phyloP scores from a whole-genome alignment of 805 yeast genomes.

The Wickerhamiella siamensis region DNA sequence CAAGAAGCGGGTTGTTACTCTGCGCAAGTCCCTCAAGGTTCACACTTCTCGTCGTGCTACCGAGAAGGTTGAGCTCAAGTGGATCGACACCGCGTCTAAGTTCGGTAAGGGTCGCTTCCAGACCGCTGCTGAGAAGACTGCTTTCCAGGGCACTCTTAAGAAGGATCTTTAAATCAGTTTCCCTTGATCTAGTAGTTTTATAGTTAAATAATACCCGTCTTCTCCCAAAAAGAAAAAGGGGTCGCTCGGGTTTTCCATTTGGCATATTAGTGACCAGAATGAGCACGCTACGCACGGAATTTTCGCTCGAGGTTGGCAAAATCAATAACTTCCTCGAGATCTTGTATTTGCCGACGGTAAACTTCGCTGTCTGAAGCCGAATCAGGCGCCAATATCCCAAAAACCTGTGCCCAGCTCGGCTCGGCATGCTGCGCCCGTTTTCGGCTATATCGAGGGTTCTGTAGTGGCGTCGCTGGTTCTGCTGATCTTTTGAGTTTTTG shows the following conservation, averaged over 20 bases:
- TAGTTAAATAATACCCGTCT: not conserved
- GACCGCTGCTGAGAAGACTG: conserved; percentile 99
- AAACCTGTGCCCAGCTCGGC: not conserved
- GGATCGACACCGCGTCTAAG: conserved; percentile 99
- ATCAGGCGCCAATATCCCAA: not conserved
- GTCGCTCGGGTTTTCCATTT: not conserved
- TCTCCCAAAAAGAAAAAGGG: not conserved
- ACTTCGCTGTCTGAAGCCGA: not conserved
- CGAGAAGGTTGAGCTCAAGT: conserved; percentile 92
- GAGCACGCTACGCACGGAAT: conserved; percentile 4
- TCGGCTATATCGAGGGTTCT: not conserved
- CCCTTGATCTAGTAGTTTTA: not conserved
- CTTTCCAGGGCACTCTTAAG: conserved; percentile 99
- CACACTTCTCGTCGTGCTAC: conserved; percentile 96
- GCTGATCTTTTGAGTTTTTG: not conserved
- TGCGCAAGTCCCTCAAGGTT: conserved; percentile 96
- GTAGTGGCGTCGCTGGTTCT: not conserved
- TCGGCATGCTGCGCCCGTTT: not conserved
- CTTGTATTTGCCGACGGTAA: not conserved
- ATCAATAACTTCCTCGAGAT: conserved; percentile 6
- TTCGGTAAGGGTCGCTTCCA: conserved; percentile 99
- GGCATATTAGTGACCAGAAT: not conserved
- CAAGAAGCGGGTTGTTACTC: conserved; percentile 97
- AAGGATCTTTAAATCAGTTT: conserved; percentile 60
- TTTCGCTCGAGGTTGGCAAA: conserved; percentile 12